A percentile compares a stretch with the other conserved stretches of the same genome.
Conservation (phyloP, 176 grass and related monocot genomes). For the Microstegium vimineum region DNA sequence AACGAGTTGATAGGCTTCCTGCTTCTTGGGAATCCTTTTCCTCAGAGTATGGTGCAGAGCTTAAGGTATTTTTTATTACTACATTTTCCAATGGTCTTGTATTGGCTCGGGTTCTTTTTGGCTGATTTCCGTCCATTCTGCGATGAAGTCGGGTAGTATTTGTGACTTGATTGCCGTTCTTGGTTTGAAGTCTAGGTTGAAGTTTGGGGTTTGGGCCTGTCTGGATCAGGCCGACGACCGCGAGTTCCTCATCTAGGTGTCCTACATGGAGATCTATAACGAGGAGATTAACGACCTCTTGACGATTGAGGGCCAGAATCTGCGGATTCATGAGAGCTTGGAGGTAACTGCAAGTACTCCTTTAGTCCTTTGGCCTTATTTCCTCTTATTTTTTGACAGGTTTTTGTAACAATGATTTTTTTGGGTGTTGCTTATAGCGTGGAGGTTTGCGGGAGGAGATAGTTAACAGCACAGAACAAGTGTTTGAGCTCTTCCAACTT, state of each 20-base stretch:
- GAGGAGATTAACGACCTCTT: slow-evolving; percentile 96
- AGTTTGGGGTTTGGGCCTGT: slow-evolving; percentile 11
- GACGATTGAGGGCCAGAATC: slow-evolving; percentile 53
- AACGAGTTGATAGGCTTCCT: no score
- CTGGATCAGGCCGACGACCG: slow-evolving; percentile 46
- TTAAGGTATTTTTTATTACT: no score
- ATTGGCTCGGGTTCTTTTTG: no score
- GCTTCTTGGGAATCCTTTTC: no score
- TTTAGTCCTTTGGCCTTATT: neutral
- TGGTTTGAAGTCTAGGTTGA: no score
- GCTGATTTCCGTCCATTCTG: no score
- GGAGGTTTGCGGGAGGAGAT: slow-evolving; percentile 81
- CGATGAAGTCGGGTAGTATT: no score
- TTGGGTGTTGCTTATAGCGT: slow-evolving; percentile 44
- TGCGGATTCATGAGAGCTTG: slow-evolving; percentile 79
- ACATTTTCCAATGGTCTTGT: no score
- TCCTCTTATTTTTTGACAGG: neutral
- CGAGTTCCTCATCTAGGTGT: slow-evolving; percentile 85
- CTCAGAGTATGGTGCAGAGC: no score
- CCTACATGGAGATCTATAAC: slow-evolving; percentile 99
- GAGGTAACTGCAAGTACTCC: slow-evolving; percentile 49
- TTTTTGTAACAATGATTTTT: neutral
- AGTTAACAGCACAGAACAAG: slow-evolving; percentile 79
- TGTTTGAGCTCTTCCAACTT: slow-evolving; percentile 69
- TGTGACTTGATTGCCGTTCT: no score